phyloP scores from a whole-genome alignment of 345 rosid genomes.

The Erysimum cheiranthoides region DNA sequence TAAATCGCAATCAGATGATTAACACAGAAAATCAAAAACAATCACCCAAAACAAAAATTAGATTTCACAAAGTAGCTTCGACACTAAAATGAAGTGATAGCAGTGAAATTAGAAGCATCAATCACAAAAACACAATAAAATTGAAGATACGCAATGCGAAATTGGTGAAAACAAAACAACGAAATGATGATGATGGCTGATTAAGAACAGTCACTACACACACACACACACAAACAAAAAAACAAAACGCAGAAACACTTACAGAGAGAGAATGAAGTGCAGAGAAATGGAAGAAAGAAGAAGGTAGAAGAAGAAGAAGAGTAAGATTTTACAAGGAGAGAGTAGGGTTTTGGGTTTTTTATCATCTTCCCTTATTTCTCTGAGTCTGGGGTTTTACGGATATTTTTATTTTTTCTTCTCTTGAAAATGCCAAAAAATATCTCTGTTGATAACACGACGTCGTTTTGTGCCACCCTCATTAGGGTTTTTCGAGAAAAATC shows the following conservation, averaged over 20 bases:
- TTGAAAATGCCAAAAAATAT: slow-evolving; percentile 20
- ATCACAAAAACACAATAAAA: background rate
- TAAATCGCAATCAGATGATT: background rate
- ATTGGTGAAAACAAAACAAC: slow-evolving; percentile 14
- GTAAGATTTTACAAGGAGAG: slow-evolving; percentile 33
- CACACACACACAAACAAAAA: background rate
- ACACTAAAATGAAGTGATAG: background rate
- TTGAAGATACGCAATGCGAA: slow-evolving; percentile 19
- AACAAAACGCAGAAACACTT: background rate
- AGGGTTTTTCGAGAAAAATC: slow-evolving; percentile 28
- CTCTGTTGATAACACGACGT: slow-evolving; percentile 5
- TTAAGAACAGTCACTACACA: slow-evolving; percentile 7
- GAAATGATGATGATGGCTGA: background rate
- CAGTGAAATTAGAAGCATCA: slow-evolving; percentile 31
- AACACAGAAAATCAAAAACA: background rate
- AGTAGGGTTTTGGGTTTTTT: slow-evolving; percentile 45
- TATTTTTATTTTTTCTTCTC: slow-evolving; percentile 3
- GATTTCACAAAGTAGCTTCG: background rate
- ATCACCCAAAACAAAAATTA: background rate
- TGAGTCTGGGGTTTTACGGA: slow-evolving; percentile 67
- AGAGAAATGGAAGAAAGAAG: slow-evolving; percentile 34
- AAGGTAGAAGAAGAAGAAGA: slow-evolving; percentile 10
- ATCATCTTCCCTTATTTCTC: slow-evolving; percentile 33
- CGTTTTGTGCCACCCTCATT: slow-evolving; percentile 14
- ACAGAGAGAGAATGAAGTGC: slow-evolving; percentile 22